Conservation (phyloP, 2,329 filamentous ascomycete genomes). For the Colletotrichum sp. region DNA sequence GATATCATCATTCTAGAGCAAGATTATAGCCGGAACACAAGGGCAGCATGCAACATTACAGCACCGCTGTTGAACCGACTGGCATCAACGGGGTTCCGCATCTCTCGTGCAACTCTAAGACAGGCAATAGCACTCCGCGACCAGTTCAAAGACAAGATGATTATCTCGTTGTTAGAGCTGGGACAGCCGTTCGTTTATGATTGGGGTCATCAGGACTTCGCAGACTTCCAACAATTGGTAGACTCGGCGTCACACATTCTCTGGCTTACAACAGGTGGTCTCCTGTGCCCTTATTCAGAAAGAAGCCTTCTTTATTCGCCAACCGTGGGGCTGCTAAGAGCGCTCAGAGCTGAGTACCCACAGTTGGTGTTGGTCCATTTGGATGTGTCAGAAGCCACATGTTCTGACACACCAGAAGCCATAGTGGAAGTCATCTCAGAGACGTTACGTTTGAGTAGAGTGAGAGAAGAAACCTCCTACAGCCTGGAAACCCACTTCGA, state of each 20-base stretch:
- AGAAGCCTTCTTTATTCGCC: not conserved
- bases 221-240: constrained; percentile 28
- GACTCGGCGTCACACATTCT: constrained; percentile 27
- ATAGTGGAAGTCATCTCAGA: not conserved
- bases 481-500: not conserved
- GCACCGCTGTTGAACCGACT: not conserved
- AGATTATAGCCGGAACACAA: not conserved
- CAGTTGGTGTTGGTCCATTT: not conserved
- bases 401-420: not conserved
- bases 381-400: not conserved
- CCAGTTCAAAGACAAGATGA: constrained; percentile 19
- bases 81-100: constrained; percentile 1
- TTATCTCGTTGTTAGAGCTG: constrained; percentile 33
- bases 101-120: constrained; percentile 16
- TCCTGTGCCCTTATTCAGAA: constrained; percentile 17
- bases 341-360: not conserved
- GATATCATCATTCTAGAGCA: not conserved
- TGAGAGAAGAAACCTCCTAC: not conserved
- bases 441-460: not conserved
- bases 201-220: constrained; percentile 29
- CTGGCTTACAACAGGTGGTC: constrained; percentile 31
- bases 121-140: constrained; percentile 12
- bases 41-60: not conserved
- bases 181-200: constrained; percentile 30
- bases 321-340: not conserved